Base-by-base conservation (phyloP, 1,284 basidiomycete species). In the Cryptococcus sp. region DNA sequence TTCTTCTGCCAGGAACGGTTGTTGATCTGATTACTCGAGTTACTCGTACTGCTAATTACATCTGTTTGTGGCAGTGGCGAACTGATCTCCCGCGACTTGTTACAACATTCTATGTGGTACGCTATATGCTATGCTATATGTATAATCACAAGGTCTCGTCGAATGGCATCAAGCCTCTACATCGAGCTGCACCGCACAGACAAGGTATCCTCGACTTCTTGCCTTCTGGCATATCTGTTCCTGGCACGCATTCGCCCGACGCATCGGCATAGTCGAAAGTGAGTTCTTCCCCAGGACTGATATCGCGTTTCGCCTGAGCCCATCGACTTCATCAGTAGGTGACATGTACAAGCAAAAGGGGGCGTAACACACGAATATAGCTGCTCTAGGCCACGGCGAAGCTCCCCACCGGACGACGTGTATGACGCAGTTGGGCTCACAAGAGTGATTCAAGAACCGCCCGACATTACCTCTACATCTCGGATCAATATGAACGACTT, bases 191-290 rank as follows among this genome's bases (percentile, higher is more conserved):
- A 3, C 62, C 65, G 38, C 70, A 72, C 15, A 65, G 43, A 58
- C 70, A 72, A 22, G 39, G 59, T 3, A 61, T 67, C 43, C 40
- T 26, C 47, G 13, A 15, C 48, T 19, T 19, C 16, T 38, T n/a
- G 37, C 23, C 20, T 40, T 25, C 20, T 26, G 34, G 22, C 26
- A 26, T 19, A 6, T 43, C 44, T 13, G n/a, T 49, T 16, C n/a
- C 22, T 48, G 19, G 20, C n/a, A 22, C 34, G n/a, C 19, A n/a
- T 4, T 58, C 29, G 13, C 68, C 67, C 1, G 68, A 70, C 3
- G 70, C 67, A 39, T 70, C 58, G 20, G 60, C 66, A 53, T 73
- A 73, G 46, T 73, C 70, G 47, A 68, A 73, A 2, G 69, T 68
- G 47, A 73, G 50, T 50, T 71, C 66, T 50, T 73, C 69, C 13